Evolutionary conservation across 208 protist species (phyloP), one percentile per base, ranked within the genome.

Genomic region (Trypanosoma brucei): DNA sequence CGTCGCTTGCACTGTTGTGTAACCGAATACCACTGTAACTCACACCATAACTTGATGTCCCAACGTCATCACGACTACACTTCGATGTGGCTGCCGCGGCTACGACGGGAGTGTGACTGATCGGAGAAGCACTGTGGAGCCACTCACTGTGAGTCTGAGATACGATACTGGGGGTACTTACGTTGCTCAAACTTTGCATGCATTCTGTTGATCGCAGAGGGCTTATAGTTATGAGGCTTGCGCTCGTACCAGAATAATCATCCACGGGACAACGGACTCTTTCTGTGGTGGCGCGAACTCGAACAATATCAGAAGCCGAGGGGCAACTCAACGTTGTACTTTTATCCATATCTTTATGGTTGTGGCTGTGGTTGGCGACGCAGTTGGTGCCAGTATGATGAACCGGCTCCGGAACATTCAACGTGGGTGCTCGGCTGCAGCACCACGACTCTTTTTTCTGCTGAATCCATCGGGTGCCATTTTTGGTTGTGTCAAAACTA

Each of bases 141-240:
- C 64, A 69, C 13, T 69, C 64, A 5, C 38, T 51, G 1, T 62
- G 44, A 34, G 48, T 33, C 22, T 33, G 42, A 13, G 48, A 44
- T 11, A 58, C 40, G 48, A 50, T 37, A 50, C 38, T 58, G 7
- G 64, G 34, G 4, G 56, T 50, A 56, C 39, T 51, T 22, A 55
- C 9, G 39, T 57, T 46, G 3, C 4, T 53, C 30, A 49, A 0
- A 62, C 33, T 69, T 36, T 45, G 30, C 11, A 58, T 58, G 31
- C 40, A 54, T 34, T 69, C 64, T 9, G 64, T 62, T 31, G 64
- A 62, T 44, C 42, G 45, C 7, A 56, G 60, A 30, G 56, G 57
- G 56, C 64, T 69, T 48, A 69, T 56, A 5, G 56, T 62, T n/a
- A 69, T 55, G 53, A 62, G 53, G 37, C 64, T 69, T 8, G 9